These are phyloP conservation scores for Coprinellus aureogranulatus DNA, from an alignment of 768 basidiomycete genomes.

Conservation along the genomic window DNA sequence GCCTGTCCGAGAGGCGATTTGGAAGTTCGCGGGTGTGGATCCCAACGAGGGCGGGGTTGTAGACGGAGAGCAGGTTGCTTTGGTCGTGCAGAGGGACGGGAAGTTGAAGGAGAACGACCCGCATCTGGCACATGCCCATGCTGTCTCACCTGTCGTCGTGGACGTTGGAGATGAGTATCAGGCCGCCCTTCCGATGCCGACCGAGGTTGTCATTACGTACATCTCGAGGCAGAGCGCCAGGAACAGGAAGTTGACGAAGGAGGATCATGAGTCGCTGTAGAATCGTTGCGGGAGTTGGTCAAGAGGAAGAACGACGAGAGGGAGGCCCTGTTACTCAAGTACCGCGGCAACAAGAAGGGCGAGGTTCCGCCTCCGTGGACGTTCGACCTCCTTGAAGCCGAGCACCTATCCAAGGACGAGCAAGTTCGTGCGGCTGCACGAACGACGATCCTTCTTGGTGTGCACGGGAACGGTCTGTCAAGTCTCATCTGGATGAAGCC, in stretches of 20 bases:
- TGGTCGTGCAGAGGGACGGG: slow-evolving; percentile 1
- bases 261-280: slow-evolving; percentile 58
- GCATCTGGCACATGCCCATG: slow-evolving; percentile 7
- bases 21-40: slow-evolving; percentile 57
- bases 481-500: slow-evolving; percentile 84
- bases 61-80: slow-evolving; percentile 8
- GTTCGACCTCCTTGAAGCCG: slow-evolving; percentile 58
- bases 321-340: slow-evolving; percentile 10
- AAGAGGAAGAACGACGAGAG: slow-evolving; percentile 32
- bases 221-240: slow-evolving; percentile 60
- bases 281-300: slow-evolving; percentile 50
- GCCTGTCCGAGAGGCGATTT: slow-evolving; percentile 61
- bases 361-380: slow-evolving; percentile 46
- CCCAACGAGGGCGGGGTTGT: slow-evolving; percentile 13
- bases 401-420: slow-evolving; percentile 69
- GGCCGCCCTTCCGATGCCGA: slow-evolving; percentile 37
- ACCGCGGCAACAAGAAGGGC: not conserved
- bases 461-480: slow-evolving; percentile 80
- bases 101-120: slow-evolving; percentile 11
- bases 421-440: slow-evolving; percentile 64
- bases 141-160: slow-evolving; percentile 8
- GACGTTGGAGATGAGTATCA: slow-evolving; percentile 23
- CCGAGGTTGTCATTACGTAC: slow-evolving; percentile 67
- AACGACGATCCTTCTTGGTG: slow-evolving; percentile 74
- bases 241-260: slow-evolving; percentile 49